Evolutionary conservation across 306 rosid genomes (phyloP).

Genomic region (Quercus engelmannii): DNA sequence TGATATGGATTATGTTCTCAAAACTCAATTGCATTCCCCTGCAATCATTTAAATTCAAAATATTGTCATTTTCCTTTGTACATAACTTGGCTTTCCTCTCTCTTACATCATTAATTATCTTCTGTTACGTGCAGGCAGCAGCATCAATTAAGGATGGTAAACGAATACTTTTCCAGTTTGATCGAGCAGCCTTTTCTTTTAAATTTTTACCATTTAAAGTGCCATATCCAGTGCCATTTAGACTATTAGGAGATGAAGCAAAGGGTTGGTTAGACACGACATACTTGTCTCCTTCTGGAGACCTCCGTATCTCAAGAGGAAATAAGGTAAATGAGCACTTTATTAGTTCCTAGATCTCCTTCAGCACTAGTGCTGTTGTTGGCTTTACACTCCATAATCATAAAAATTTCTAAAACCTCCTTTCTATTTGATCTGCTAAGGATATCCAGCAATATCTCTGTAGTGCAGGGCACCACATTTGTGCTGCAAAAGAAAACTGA

Average conservation of each 20-base stretch:
- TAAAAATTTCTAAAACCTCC: background rate
- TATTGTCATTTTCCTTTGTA: background rate
- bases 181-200: constrained; percentile 86
- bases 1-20: too few relatives aligned
- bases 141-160: constrained; percentile 84
- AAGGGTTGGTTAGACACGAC: constrained; percentile 98
- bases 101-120: background rate
- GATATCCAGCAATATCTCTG: constrained; percentile 42
- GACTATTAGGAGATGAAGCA: constrained; percentile 93
- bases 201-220: constrained; percentile 91
- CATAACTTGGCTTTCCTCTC: background rate
- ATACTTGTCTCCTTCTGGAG: constrained; percentile 78
- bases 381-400: background rate
- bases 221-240: constrained; percentile 98
- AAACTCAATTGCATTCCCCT: background rate
- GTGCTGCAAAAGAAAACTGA: constrained; percentile 84
- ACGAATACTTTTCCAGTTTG: constrained; percentile 81
- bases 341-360: background rate
- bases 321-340: constrained; percentile 65
- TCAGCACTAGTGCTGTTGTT: background rate
- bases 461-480: constrained; percentile 99
- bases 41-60: background rate
- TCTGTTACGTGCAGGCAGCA: constrained; percentile 52
- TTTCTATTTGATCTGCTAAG: constrained; percentile 29
- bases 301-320: constrained; percentile 93